Evolutionary conservation across 768 basidiomycete species (phyloP).

Genomic region (Tylopilus balloui): DNA sequence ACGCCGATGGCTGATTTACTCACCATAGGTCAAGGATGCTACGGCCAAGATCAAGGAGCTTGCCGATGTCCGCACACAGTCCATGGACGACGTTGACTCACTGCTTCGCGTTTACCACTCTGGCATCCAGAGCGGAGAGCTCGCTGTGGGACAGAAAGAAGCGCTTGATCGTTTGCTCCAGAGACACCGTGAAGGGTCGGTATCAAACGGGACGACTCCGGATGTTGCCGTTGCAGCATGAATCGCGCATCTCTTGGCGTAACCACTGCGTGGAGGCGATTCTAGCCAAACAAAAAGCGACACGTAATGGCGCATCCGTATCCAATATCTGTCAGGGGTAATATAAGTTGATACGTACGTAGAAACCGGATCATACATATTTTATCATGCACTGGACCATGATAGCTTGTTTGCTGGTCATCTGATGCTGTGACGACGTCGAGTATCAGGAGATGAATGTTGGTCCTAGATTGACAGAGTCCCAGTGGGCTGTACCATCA

Average conservation of each 20-base stretch:
- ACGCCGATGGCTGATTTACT: slow-evolving; percentile 2
- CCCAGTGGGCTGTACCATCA: too few relatives aligned
- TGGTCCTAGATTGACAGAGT: too few relatives aligned
- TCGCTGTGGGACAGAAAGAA: slow-evolving; percentile 91
- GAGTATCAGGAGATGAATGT: not conserved
- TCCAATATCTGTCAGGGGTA: slow-evolving; percentile 5
- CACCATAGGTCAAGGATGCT: slow-evolving; percentile 84
- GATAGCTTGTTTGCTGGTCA: not conserved
- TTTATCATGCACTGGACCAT: not conserved
- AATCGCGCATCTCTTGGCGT: not conserved
- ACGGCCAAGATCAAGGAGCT: slow-evolving; percentile 99
- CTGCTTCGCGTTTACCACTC: slow-evolving; percentile 95
- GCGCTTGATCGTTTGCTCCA: slow-evolving; percentile 82
- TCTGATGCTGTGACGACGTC: not conserved
- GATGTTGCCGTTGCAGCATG: slow-evolving; percentile 9
- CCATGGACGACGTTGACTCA: slow-evolving; percentile 98
- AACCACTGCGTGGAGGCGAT: too few relatives aligned
- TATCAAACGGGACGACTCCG: slow-evolving; percentile 2
- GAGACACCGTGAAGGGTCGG: slow-evolving; percentile 55
- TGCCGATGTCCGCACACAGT: slow-evolving; percentile 95
- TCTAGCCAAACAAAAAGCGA: slow-evolving; percentile 18
- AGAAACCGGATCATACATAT: not conserved
- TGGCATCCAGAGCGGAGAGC: slow-evolving; percentile 86
- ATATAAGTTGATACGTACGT: slow-evolving; percentile 5
- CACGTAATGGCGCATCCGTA: slow-evolving; percentile 14